phyloP scores from a whole-genome alignment of 768 basidiomycete species.

The Leucosporidium yakuticum region DNA sequence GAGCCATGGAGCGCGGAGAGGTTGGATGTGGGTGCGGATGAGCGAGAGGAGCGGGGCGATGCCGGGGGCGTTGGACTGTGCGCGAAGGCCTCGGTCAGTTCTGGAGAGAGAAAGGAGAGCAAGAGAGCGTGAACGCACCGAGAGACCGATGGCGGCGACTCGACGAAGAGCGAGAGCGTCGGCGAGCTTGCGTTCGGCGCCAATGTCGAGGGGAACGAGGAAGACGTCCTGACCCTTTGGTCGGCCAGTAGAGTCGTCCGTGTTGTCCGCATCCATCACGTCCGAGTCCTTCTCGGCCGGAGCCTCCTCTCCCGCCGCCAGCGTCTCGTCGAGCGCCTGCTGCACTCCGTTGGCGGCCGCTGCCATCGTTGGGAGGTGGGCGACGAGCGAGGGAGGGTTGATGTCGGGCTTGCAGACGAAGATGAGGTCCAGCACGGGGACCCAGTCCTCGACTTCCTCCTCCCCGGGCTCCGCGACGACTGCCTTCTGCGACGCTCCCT shows the following conservation, averaged over 20 bases:
- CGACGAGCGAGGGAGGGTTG: conserved; percentile 63
- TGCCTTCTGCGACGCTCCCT: background rate
- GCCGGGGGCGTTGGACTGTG: conserved; percentile 49
- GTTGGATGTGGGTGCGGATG: conserved; percentile 47
- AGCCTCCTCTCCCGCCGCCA: background rate
- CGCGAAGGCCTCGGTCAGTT: background rate
- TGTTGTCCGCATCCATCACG: conserved; percentile 1
- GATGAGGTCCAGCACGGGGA: conserved; percentile 45
- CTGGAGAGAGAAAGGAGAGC: background rate
- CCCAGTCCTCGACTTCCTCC: background rate
- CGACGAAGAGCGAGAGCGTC: conserved; percentile 61
- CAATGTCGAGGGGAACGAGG: conserved; percentile 61
- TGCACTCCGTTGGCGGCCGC: conserved; percentile 60
- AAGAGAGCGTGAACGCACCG: conserved; percentile 50
- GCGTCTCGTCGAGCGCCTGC: conserved; percentile 37
- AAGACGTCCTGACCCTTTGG: conserved; percentile 44
- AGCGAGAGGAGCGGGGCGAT: conserved; percentile 45
- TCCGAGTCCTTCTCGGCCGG: background rate
- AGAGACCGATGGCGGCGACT: conserved; percentile 60
- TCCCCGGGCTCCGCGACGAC: background rate
- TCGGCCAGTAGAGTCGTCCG: background rate
- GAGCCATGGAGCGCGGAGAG: conserved; percentile 63
- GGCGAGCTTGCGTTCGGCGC: conserved; percentile 60
- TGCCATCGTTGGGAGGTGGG: conserved; percentile 69
- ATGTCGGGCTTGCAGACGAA: conserved; percentile 71